Base-by-base conservation (phyloP, 495 filamentous ascomycete genomes). In the Lichina pygmaea region DNA sequence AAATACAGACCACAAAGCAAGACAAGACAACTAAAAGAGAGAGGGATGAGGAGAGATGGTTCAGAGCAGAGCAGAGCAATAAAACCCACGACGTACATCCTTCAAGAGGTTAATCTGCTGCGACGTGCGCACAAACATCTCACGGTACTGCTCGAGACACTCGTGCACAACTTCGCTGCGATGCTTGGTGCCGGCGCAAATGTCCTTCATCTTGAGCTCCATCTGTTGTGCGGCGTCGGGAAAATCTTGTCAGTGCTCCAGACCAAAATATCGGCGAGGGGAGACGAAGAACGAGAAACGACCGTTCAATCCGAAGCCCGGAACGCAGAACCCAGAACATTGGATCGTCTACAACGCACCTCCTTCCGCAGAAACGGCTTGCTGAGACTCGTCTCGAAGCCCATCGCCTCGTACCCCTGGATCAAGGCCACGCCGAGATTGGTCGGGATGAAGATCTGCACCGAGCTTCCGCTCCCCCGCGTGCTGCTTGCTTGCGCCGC, bases 311-410 rank as follows among this genome's bases (percentile, higher is more conserved):
- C n/a, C n/a, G n/a, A n/a, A n/a, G n/a, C n/a, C 24, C 24, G 1
- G 24, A 24, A 24, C 24, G 2, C 24, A 4, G 24, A 24, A 24
- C 24, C 24, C 24, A n/a, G n/a, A n/a, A n/a, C n/a, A n/a, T n/a
- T n/a, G n/a, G n/a, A n/a, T n/a, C n/a, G n/a, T n/a, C n/a, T n/a
- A n/a, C n/a, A 6, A 32, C 56, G 50, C 52, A 62, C 61, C 55
- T 97, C 86, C 58, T 97, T 95, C 30, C 89, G 72, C 39, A 97
- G 63, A 57, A 95, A 95, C n/a, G 89, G 89, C 58, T 97, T 97
- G 53, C 82, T 79, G 12, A 97, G 68, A 47, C 81, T 91, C 15
- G 76, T 85, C 44, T 92, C 84, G 45, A 94, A 74, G 33, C 77
- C 79, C 61, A 97, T 81, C 47, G 75, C 74, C 52, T 95, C 84